Conservation (phyloP, 345 rosid species). For the Salix exigua region DNA sequence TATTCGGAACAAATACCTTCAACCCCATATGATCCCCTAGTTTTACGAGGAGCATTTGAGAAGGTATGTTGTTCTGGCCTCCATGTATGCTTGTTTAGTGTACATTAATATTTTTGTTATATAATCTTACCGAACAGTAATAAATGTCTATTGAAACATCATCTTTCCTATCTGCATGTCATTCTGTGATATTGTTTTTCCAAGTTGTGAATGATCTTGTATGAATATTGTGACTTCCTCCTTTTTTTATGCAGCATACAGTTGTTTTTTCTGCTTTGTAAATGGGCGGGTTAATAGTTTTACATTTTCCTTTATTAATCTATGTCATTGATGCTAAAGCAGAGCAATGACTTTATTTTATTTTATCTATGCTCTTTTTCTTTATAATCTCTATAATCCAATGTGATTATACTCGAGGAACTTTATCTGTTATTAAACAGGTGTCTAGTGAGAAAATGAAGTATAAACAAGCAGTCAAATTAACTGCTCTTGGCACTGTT, state of each 20-base stretch:
- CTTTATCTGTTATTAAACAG: neutral
- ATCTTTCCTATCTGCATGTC: neutral
- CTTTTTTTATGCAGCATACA: neutral
- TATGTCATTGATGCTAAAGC: neutral
- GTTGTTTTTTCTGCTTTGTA: neutral
- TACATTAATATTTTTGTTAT: neutral
- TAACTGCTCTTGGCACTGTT: neutral
- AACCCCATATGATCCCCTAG: conserved; percentile 52
- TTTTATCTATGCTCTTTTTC: neutral
- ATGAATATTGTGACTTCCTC: neutral
- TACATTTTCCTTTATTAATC: neutral
- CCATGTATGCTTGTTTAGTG: neutral
- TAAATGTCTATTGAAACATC: neutral
- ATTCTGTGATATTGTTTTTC: neutral
- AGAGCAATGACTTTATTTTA: neutral
- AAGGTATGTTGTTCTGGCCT: conserved; percentile 45
- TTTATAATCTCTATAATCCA: neutral
- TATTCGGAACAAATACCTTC: conserved; percentile 64
- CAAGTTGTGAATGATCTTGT: neutral
- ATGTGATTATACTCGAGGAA: neutral
- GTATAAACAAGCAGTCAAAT: neutral
- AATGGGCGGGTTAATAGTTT: neutral
- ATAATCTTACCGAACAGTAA: neutral
- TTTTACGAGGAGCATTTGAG: conserved; percentile 56
- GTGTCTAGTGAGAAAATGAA: neutral